These are phyloP conservation scores for Trichoderma brevicompactum DNA, from an alignment of 2,329 filamentous ascomycete species.

Conservation along the genomic window DNA sequence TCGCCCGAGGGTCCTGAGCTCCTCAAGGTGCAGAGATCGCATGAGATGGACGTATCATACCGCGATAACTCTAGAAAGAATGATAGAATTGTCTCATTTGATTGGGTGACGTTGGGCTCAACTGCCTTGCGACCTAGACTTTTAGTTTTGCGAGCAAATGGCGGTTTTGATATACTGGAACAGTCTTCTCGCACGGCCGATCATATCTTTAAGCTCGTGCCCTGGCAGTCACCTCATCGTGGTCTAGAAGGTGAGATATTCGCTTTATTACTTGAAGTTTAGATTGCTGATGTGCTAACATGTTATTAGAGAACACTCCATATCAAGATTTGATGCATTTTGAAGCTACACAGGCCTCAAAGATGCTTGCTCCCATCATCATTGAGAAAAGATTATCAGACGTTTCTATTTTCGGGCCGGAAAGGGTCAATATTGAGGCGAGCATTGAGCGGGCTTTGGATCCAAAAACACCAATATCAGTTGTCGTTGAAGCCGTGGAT, in stretches of 20 bases:
- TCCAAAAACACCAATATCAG: slow-evolving; percentile 41
- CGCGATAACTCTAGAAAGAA: slow-evolving; percentile 56
- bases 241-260: slow-evolving; percentile 56
- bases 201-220: slow-evolving; percentile 63
- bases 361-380: slow-evolving; percentile 59
- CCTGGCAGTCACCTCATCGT: slow-evolving; percentile 64
- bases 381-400: slow-evolving; percentile 58
- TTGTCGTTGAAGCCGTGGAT: slow-evolving; percentile 45
- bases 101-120: slow-evolving; percentile 66
- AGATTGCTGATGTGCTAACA: not conserved
- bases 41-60: slow-evolving; percentile 65
- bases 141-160: slow-evolving; percentile 63
- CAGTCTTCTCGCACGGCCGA: slow-evolving; percentile 62
- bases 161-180: slow-evolving; percentile 64
- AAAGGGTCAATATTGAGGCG: slow-evolving; percentile 50
- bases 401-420: slow-evolving; percentile 60
- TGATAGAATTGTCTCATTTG: slow-evolving; percentile 68
- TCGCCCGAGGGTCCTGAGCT: slow-evolving; percentile 60
- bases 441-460: slow-evolving; percentile 50
- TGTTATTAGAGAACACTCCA: slow-evolving; percentile 49
- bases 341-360: slow-evolving; percentile 56
- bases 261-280: not conserved
- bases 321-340: slow-evolving; percentile 64
- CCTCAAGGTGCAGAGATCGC: slow-evolving; percentile 61
- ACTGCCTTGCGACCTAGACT: slow-evolving; percentile 61